phyloP scores from a whole-genome alignment of 1,139 yeast species.

The Debaryomyces singareniensis region DNA sequence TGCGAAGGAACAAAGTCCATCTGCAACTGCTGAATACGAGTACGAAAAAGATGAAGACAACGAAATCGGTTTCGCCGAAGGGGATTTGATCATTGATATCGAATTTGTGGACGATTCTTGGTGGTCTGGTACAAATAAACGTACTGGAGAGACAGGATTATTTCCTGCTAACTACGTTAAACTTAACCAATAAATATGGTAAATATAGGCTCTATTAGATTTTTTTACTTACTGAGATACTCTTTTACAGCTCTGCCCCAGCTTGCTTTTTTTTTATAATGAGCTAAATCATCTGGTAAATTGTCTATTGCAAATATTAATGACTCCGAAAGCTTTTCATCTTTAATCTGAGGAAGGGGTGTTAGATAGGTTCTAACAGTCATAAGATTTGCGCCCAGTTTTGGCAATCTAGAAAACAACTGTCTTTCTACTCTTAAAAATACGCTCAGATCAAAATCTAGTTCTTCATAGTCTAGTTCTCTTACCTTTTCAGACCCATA shows the following conservation, averaged over 20 bases:
- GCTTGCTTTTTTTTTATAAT: conserved; percentile 50
- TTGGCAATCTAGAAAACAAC: conserved; percentile 32
- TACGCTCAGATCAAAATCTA: conserved; percentile 45
- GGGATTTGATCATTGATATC: conserved; percentile 73
- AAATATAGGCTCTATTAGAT: background rate
- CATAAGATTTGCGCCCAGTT: conserved; percentile 33
- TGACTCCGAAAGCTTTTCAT: conserved; percentile 34
- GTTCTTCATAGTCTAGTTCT: conserved; percentile 32
- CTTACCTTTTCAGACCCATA: conserved; percentile 37
- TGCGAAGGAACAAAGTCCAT: conserved; percentile 21
- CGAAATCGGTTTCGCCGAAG: conserved; percentile 77
- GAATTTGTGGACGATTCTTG: conserved; percentile 92
- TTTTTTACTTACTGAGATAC: conserved; percentile 19
- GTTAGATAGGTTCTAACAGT: conserved; percentile 37
- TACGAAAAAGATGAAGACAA: conserved; percentile 89
- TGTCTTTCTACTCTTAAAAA: conserved; percentile 38
- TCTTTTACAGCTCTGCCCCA: conserved; percentile 64
- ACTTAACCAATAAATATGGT: conserved; percentile 18
- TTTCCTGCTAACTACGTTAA: conserved; percentile 89
- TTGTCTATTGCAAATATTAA: conserved; percentile 53
- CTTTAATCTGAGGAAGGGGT: conserved; percentile 27
- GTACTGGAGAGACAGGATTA: conserved; percentile 67
- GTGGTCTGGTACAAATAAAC: conserved; percentile 81
- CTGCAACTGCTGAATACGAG: conserved; percentile 77
- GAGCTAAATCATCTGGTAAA: conserved; percentile 51